Evolutionary conservation across 2,329 filamentous ascomycete genomes (phyloP).

Genomic region (Didymella glomerata): DNA sequence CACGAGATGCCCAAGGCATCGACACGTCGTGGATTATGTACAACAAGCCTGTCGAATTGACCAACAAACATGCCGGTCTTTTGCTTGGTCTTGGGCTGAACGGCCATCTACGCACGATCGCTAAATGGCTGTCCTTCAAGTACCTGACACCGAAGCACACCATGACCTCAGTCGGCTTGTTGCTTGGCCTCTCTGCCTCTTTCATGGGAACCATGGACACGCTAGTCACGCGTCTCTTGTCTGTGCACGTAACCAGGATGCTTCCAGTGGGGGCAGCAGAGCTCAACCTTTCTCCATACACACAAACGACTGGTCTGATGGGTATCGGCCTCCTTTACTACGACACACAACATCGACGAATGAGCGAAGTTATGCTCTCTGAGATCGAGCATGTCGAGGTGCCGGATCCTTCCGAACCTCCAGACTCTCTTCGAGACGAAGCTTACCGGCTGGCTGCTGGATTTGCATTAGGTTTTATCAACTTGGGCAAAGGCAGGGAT

Average conservation of each 20-base stretch:
- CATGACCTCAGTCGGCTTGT: constrained; percentile 97
- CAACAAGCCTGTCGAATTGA: constrained; percentile 93
- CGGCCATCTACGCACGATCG: constrained; percentile 90
- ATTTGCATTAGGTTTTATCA: constrained; percentile 92
- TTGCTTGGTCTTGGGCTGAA: constrained; percentile 90
- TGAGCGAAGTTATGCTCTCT: constrained; percentile 99
- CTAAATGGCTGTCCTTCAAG: constrained; percentile 99
- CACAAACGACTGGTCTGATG: constrained; percentile 96
- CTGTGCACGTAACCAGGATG: constrained; percentile 95
- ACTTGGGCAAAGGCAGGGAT: constrained; percentile 88
- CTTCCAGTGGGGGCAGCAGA: constrained; percentile 91
- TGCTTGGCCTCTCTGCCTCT: constrained; percentile 89
- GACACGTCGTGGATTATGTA: constrained; percentile 99
- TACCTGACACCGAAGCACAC: constrained; percentile 99
- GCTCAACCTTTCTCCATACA: constrained; percentile 89
- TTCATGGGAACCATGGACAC: constrained; percentile 98
- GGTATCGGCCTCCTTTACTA: constrained; percentile 94
- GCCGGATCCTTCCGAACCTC: constrained; percentile 71
- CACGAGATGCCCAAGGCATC: constrained; percentile 87
- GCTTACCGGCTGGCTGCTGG: constrained; percentile 96
- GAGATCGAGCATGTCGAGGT: constrained; percentile 90
- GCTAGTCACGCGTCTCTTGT: constrained; percentile 88
- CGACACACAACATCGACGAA: constrained; percentile 93
- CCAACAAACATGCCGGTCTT: constrained; percentile 95
- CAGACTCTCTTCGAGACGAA: constrained; percentile 87